Conservation (phyloP, 2,329 filamentous ascomycete genomes). For the Coniella lustricola region DNA sequence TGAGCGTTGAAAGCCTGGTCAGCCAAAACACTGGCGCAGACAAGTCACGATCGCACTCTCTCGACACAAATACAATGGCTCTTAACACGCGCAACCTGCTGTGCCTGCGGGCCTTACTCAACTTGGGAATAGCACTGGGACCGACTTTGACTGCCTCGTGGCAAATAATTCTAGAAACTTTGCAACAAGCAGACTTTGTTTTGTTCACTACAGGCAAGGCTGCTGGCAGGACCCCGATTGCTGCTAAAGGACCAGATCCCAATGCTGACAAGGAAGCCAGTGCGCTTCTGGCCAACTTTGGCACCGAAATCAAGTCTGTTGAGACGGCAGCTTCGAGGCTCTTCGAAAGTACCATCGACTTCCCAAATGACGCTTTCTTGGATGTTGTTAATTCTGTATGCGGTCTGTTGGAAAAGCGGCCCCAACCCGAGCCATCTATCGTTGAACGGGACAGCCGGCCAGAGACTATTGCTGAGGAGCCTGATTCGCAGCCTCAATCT, state of each 20-base stretch:
- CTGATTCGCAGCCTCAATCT: constrained; percentile 26
- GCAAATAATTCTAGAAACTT: constrained; percentile 83
- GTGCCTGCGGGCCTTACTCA: constrained; percentile 85
- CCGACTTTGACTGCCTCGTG: constrained; percentile 80
- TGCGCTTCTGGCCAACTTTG: constrained; percentile 58
- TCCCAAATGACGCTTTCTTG: constrained; percentile 74
- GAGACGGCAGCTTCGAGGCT: constrained; percentile 80
- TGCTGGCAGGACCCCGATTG: constrained; percentile 43
- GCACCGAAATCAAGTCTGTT: constrained; percentile 76
- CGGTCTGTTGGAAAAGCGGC: constrained; percentile 49
- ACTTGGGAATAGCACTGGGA: constrained; percentile 87
- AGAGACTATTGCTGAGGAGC: constrained; percentile 28
- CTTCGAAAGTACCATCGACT: constrained; percentile 87
- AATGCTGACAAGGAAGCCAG: constrained; percentile 44
- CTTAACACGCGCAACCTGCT: constrained; percentile 85
- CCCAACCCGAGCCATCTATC: constrained; percentile 18
- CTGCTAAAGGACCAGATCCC: constrained; percentile 38
- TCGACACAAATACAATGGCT: constrained; percentile 46
- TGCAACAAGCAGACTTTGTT: constrained; percentile 89
- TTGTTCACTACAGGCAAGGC: constrained; percentile 58
- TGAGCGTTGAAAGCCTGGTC: constrained; percentile 66
- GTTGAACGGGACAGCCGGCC: constrained; percentile 28
- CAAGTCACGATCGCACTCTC: constrained; percentile 50
- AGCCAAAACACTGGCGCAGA: constrained; percentile 48
- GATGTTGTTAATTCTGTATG: constrained; percentile 72